These are phyloP conservation scores for Hammondia hammondi DNA, from an alignment of 169 alveolate species.

Conservation along the genomic window DNA sequence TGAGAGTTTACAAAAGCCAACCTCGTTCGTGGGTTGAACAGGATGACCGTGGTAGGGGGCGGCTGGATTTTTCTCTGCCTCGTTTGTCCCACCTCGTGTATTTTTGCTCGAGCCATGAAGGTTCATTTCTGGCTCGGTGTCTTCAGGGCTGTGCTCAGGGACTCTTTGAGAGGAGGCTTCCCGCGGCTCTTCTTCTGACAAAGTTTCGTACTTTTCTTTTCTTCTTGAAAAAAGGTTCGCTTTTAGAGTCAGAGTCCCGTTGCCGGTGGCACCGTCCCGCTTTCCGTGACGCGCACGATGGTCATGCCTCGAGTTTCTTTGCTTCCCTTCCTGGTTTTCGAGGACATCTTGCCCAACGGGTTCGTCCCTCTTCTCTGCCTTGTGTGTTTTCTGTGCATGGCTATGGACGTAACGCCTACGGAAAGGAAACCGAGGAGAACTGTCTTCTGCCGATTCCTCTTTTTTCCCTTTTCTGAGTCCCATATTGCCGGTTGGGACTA, in stretches of 20 bases:
- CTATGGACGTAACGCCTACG: neutral
- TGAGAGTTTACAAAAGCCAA: neutral
- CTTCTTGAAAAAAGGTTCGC: neutral
- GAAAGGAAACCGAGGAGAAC: neutral
- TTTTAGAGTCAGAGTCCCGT: neutral
- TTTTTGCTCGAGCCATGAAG: too few species aligned
- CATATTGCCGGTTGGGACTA: neutral
- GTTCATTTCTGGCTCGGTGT: too few species aligned
- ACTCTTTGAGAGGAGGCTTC: neutral
- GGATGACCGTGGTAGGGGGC: neutral
- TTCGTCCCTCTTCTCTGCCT: neutral
- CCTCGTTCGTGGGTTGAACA: neutral
- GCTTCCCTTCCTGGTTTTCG: neutral
- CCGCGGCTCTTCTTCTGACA: neutral
- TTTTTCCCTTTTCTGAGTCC: constrained; percentile 12
- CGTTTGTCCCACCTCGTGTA: too few species aligned
- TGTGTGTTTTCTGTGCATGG: neutral
- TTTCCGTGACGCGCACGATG: neutral
- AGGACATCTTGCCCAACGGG: neutral
- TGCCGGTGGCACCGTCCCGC: neutral
- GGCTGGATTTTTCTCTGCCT: too few species aligned
- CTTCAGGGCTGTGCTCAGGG: too few species aligned
- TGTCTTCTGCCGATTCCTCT: neutral
- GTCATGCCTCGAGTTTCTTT: neutral
- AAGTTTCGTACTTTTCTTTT: neutral